Conservation (phyloP, 176 grass and related monocot genomes). For the Oryza longistaminata region DNA sequence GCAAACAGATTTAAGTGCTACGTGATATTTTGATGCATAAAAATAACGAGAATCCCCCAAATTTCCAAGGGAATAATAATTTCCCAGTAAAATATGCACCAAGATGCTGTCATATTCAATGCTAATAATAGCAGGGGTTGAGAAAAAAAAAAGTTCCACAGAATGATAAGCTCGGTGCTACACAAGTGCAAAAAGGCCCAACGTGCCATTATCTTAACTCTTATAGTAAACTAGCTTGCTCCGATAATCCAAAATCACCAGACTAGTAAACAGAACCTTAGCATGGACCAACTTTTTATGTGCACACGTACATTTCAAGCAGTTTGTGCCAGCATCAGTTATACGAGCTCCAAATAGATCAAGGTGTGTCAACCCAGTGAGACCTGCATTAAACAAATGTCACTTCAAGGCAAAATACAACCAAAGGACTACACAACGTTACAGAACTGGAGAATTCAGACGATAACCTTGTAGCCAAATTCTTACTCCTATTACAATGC, state of each 20-base stretch:
- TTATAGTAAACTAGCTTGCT: background rate
- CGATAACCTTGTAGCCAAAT: background rate
- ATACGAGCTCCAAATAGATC: constrained; percentile 94
- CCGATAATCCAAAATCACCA: background rate
- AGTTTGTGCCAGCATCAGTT: constrained; percentile 80
- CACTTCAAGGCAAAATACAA: background rate
- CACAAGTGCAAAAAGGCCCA: background rate
- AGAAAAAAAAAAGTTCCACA: background rate
- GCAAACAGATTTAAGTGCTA: background rate
- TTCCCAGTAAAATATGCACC: background rate
- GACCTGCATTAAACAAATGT: constrained; percentile 52
- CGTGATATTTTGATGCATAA: background rate
- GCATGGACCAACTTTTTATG: background rate
- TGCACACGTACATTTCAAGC: constrained; percentile 67
- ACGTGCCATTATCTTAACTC: background rate
- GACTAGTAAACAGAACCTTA: background rate
- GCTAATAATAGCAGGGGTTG: background rate
- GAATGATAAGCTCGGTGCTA: background rate
- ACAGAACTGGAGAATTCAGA: background rate
- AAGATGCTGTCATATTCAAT: background rate
- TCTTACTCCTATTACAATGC: background rate
- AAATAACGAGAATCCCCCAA: background rate
- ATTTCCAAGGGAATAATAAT: background rate
- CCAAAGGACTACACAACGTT: background rate
- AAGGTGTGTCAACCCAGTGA: constrained; percentile 89